Conservation (phyloP, 2,329 filamentous ascomycete species). For the Alternaria ethzedia region DNA sequence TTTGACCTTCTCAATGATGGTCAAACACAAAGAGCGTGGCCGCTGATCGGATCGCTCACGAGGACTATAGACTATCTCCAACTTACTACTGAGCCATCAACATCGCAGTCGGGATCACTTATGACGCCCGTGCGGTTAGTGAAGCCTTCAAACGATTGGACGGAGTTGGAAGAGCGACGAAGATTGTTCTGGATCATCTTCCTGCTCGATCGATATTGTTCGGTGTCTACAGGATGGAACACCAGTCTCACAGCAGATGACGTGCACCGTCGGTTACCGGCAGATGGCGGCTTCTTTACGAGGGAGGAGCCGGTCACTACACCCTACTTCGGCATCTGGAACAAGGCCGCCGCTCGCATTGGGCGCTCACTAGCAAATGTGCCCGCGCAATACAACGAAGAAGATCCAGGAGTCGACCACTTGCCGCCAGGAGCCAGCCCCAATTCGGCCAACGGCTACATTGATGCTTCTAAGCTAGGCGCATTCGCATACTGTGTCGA, state of each 20-base stretch:
- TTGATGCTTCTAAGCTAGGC: constrained; percentile 44
- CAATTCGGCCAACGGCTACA: constrained; percentile 38
- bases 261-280: constrained; percentile 41
- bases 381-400: constrained; percentile 44
- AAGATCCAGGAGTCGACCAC: constrained; percentile 32
- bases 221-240: constrained; percentile 43
- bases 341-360: constrained; percentile 42
- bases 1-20: constrained; percentile 45
- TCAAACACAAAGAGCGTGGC: constrained; percentile 37
- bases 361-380: constrained; percentile 41
- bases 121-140: constrained; percentile 39
- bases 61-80: constrained; percentile 44
- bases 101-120: constrained; percentile 31
- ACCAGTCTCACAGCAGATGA: constrained; percentile 44
- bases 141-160: constrained; percentile 37
- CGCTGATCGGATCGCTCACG: constrained; percentile 42
- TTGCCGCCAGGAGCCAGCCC: constrained; percentile 35
- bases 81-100: constrained; percentile 37
- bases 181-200: constrained; percentile 44
- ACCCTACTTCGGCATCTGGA: constrained; percentile 45
- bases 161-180: constrained; percentile 40
- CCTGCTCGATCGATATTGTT: constrained; percentile 43
- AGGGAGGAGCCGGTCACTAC: constrained; percentile 42
- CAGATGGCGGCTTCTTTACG: constrained; percentile 44
- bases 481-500: constrained; percentile 45